A percentile compares a stretch with the other conserved stretches of the same genome.
Evolutionary conservation across 495 filamentous ascomycete species (phyloP).

Genomic region (Amniculicola lignicola): DNA sequence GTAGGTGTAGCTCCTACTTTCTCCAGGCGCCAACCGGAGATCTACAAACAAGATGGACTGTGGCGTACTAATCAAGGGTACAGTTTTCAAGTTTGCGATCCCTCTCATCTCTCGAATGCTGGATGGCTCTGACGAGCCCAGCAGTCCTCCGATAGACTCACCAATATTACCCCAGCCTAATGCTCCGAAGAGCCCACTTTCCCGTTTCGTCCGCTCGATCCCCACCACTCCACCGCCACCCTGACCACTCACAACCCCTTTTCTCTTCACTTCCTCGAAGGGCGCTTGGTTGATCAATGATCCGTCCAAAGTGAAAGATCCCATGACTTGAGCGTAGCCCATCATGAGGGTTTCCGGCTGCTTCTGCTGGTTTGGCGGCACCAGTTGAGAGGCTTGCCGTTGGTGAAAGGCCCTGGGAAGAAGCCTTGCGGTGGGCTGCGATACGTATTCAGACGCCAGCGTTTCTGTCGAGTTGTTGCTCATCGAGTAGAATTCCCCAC

Average conservation of each 20-base stretch:
- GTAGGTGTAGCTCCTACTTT: slow-evolving; percentile 84
- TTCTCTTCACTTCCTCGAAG: slow-evolving; percentile 94
- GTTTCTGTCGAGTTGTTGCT: slow-evolving; percentile 95
- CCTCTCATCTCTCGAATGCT: slow-evolving; percentile 93
- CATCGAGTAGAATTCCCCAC: slow-evolving; percentile 88
- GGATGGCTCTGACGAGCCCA: slow-evolving; percentile 81
- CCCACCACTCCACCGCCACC: slow-evolving; percentile 76
- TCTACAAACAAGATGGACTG: slow-evolving; percentile 97
- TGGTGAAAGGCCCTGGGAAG: slow-evolving; percentile 53
- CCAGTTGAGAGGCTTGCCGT: slow-evolving; percentile 61
- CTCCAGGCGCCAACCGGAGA: slow-evolving; percentile 78
- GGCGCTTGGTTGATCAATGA: slow-evolving; percentile 83
- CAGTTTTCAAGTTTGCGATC: slow-evolving; percentile 70
- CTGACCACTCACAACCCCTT: slow-evolving; percentile 83
- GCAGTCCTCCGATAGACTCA: slow-evolving; percentile 79
- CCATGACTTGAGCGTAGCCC: slow-evolving; percentile 94
- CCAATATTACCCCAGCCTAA: slow-evolving; percentile 88
- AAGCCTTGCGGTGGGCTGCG: slow-evolving; percentile 55
- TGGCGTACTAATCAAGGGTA: slow-evolving; percentile 90
- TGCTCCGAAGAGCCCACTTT: slow-evolving; percentile 75
- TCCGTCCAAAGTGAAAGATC: slow-evolving; percentile 86
- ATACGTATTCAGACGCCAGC: slow-evolving; percentile 82
- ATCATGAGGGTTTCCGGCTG: slow-evolving; percentile 83
- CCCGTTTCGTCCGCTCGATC: slow-evolving; percentile 69
- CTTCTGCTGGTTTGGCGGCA: slow-evolving; percentile 45